Evolutionary conservation across 768 basidiomycete genomes (phyloP).

Genomic region (Termitomyces heimii): DNA sequence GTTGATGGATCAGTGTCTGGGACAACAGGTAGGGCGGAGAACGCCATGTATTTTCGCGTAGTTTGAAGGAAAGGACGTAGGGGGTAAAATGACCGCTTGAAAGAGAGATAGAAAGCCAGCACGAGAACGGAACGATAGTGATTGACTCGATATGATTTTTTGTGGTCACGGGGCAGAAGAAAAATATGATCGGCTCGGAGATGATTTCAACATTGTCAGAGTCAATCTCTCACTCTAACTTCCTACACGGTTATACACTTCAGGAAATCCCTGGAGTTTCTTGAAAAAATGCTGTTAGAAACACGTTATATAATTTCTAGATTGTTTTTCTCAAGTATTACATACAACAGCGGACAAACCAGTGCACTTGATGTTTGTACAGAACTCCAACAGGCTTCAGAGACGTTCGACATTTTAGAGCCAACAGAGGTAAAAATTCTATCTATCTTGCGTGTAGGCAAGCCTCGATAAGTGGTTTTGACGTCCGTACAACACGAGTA

Average conservation of each 20-base stretch:
- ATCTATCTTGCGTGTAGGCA: no score
- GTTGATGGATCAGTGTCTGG: conserved; percentile 54
- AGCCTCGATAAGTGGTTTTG: no score
- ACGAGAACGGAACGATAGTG: conserved; percentile 1
- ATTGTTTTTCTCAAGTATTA: no score
- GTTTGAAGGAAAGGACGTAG: conserved; percentile 3
- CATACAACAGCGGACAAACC: no score
- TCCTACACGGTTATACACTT: no score
- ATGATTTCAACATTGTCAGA: no score
- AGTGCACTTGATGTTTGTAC: no score
- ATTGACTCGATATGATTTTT: conserved; percentile 18
- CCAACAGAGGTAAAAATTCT: background rate
- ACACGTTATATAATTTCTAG: no score
- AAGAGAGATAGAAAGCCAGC: conserved; percentile 17
- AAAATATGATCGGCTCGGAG: conserved; percentile 10
- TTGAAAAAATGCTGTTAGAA: no score
- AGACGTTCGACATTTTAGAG: background rate
- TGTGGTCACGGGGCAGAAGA: conserved; percentile 13
- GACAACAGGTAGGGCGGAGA: conserved; percentile 25
- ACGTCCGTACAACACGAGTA: background rate
- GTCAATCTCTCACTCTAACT: no score
- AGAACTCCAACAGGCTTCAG: background rate
- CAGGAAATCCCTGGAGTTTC: no score
- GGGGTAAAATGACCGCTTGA: conserved; percentile 10
- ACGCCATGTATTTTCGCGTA: conserved; percentile 17